Conservation (phyloP, 306 rosid genomes). For the Elaeagnus macrophylla region DNA sequence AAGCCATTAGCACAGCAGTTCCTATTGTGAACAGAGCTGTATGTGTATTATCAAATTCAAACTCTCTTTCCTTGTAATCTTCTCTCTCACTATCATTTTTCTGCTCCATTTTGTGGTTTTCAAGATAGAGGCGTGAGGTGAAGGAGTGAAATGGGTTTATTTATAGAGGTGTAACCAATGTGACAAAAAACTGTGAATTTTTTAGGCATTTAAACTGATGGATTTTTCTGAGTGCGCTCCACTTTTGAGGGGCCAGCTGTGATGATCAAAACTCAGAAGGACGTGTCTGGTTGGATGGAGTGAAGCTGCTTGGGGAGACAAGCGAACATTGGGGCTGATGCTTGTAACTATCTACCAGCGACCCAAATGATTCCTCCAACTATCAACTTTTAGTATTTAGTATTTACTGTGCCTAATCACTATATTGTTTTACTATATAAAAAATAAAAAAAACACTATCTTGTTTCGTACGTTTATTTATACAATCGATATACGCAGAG, state of each 20-base stretch:
- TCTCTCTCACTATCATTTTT: conserved; percentile 29
- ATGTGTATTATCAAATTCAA: conserved; percentile 34
- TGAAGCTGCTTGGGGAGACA: conserved; percentile 53
- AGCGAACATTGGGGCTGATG: conserved; percentile 35
- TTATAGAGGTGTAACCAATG: conserved; percentile 2
- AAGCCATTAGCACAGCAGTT: conserved; percentile 60
- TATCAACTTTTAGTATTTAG: conserved; percentile 22
- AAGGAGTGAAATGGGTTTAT: background rate
- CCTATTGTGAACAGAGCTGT: conserved; percentile 51
- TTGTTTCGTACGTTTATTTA: too few species aligned
- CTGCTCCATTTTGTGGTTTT: conserved; percentile 33
- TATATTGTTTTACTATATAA: too few species aligned
- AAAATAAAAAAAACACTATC: too few species aligned
- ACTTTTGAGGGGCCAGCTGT: conserved; percentile 38
- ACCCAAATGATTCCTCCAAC: conserved; percentile 41
- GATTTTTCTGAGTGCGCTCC: conserved; percentile 10
- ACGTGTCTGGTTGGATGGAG: conserved; percentile 37
- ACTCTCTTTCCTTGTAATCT: conserved; percentile 29
- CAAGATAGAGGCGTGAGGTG: background rate
- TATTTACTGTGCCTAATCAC: too few species aligned
- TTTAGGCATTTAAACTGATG: too few species aligned
- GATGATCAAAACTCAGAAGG: conserved; percentile 35
- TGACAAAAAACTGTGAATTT: background rate
- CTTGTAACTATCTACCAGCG: conserved; percentile 31
- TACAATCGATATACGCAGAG: too few species aligned